phyloP scores from a whole-genome alignment of 2,329 filamentous ascomycete species.

The Fonsecaea nubica region DNA sequence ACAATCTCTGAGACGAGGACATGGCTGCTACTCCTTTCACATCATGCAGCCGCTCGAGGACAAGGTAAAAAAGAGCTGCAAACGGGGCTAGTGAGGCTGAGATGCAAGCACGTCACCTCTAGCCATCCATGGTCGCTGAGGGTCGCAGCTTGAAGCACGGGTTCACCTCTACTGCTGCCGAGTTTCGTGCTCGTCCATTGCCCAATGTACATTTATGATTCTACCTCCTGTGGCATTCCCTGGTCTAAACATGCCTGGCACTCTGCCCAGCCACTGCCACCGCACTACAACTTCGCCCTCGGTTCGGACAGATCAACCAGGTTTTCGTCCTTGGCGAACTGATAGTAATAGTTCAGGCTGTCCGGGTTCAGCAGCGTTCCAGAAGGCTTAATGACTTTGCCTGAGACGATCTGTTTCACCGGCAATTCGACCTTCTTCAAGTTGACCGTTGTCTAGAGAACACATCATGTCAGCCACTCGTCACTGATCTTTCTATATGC shows the following conservation, averaged over 20 bases:
- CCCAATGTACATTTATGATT: not conserved
- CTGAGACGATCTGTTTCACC: constrained; percentile 83
- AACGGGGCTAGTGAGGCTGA: not conserved
- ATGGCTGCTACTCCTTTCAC: not conserved
- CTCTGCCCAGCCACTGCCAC: not conserved
- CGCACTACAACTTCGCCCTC: constrained; percentile 33
- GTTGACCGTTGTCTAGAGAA: constrained; percentile 74
- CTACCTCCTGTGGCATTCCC: not conserved
- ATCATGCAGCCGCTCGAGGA: not conserved
- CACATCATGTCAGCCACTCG: not conserved
- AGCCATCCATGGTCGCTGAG: constrained; percentile 2
- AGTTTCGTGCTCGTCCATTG: not conserved
- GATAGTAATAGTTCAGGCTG: constrained; percentile 78
- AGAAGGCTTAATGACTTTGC: constrained; percentile 74
- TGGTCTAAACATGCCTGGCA: not conserved
- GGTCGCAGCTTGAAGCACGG: not conserved
- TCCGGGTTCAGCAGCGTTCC: constrained; percentile 78
- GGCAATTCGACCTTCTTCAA: constrained; percentile 85
- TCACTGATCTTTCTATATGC: not conserved
- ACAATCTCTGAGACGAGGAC: constrained; percentile 7
- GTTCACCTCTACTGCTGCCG: not conserved
- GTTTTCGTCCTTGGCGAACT: constrained; percentile 75
- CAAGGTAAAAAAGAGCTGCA: not conserved
- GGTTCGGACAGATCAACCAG: constrained; percentile 36
- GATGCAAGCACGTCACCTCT: constrained; percentile 1